Evolutionary conservation across 768 basidiomycete genomes (phyloP).

Genomic region (Tephrocybe sp.): DNA sequence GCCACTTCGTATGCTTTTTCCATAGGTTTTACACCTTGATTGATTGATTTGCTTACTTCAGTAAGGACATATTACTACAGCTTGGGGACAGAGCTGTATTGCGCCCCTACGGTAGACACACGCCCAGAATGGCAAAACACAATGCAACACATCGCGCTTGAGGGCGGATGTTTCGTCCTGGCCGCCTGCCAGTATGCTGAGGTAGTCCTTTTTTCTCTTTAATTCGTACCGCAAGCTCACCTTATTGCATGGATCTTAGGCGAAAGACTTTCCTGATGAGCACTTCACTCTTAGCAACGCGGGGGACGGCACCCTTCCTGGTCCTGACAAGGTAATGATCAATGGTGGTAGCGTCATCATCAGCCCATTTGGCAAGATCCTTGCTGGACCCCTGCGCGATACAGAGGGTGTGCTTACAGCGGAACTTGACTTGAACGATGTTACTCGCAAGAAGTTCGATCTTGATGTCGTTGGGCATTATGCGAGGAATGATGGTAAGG

Average conservation of each 20-base stretch:
- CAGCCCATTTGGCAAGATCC: slow-evolving; percentile 50
- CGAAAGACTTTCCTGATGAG: slow-evolving; percentile 43
- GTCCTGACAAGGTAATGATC: slow-evolving; percentile 52
- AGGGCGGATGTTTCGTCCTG: slow-evolving; percentile 69
- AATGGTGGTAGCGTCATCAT: slow-evolving; percentile 62
- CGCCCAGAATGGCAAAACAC: slow-evolving; percentile 53
- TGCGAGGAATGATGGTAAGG: slow-evolving; percentile 52
- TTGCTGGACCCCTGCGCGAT: slow-evolving; percentile 56
- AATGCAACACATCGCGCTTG: slow-evolving; percentile 63
- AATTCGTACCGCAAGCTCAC: background rate
- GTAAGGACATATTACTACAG: slow-evolving; percentile 61
- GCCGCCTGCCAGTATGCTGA: slow-evolving; percentile 59
- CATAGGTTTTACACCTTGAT: background rate
- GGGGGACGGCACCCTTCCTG: slow-evolving; percentile 20
- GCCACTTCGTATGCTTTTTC: slow-evolving; percentile 30
- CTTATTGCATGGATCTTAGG: slow-evolving; percentile 22
- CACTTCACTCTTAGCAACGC: slow-evolving; percentile 38
- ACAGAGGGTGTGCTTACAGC: slow-evolving; percentile 54
- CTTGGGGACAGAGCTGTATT: slow-evolving; percentile 57
- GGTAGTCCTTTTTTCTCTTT: slow-evolving; percentile 12
- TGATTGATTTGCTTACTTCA: slow-evolving; percentile 15
- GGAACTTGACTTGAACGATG: slow-evolving; percentile 57
- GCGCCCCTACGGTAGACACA: slow-evolving; percentile 64
- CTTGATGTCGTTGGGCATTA: slow-evolving; percentile 64
- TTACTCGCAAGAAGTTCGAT: slow-evolving; percentile 57